Base-by-base conservation (phyloP, 1,284 basidiomycete genomes). In the Coriolopsis trogii region DNA sequence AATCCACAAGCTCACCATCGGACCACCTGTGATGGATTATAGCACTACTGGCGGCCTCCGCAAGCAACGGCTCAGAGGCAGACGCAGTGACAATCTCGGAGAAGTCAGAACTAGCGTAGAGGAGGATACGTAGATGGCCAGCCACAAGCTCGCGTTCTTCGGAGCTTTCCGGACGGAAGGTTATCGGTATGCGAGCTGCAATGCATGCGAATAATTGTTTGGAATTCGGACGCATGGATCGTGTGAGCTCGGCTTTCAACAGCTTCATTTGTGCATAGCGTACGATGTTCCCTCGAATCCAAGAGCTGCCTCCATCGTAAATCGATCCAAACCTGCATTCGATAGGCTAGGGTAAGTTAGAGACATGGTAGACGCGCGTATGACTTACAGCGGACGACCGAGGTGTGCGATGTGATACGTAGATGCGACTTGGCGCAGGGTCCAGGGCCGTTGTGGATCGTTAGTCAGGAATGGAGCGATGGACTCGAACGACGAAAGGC, bases 81-180 rank as follows among this genome's bases (percentile, higher is more conserved):
- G 51, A 44, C 13, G 53, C 29, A 0, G 70, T 70, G 25, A 55
- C 41, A 54, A 69, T 59, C 39, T 28, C 55, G 39, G 63, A 55
- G 28, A 65, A 56, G 9, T 48, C 53, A 2, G 46, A 15, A 30
- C 57, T 39, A 31, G 64, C 51, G 9, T 53, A 56, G 25, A 70
- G 58, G 45, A 66, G 62, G 16, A 72, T 48, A 3, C 68, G 63
- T 59, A 69, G 56, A 42, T 72, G 69, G 2, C 43, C 37, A 33
- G 67, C 62, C 8, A 70, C 69, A 41, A 67, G 69, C 23, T 36
- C 36, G 42, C 34, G 46, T 52, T 70, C 63, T 10, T 47, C 49
- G 18, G 40, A 21, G 10, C 7, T 28, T 21, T 50, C 13, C 4
- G 4, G 16, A 20, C 53, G 49, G 51, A 71, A 70, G n/a, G 67